Conservation (phyloP, 176 grass and related monocot species). For the Neostapfia colusana region DNA sequence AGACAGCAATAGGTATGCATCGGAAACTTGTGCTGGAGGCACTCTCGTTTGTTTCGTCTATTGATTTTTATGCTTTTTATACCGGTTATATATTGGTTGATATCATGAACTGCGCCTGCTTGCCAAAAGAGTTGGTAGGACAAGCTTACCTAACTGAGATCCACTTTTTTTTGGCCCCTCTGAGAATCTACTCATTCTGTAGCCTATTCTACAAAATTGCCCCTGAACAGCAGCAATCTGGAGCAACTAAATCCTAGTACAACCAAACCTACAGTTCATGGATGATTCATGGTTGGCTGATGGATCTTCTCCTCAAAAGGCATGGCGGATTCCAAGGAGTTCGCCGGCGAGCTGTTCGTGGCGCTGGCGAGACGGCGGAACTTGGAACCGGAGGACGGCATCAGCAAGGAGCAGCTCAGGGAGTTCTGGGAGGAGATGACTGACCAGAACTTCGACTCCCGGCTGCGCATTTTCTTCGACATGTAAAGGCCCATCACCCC, state of each 20-base stretch:
- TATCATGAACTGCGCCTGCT: constrained; percentile 6
- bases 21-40: constrained; percentile 8
- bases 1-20: background rate
- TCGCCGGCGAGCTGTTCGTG: constrained; percentile 82
- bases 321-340: constrained; percentile 98
- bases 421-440: constrained; percentile 99
- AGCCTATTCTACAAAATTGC: background rate
- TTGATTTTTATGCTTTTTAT: too few species aligned
- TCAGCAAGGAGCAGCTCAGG: constrained; percentile 76
- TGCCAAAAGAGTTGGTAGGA: constrained; percentile 19
- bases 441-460: constrained; percentile 93
- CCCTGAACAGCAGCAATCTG: background rate
- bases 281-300: background rate
- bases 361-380: constrained; percentile 67
- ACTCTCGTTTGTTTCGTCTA: too few species aligned
- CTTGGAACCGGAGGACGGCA: constrained; percentile 57
- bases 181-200: constrained; percentile 3
- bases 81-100: background rate
- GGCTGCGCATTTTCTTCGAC: constrained; percentile 95
- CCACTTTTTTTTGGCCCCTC: constrained; percentile 9
- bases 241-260: constrained; percentile 8
- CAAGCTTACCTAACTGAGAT: constrained; percentile 27
- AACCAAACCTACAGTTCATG: background rate
- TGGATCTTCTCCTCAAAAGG: constrained; percentile 40
- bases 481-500: constrained; percentile 56